These are phyloP conservation scores for Geosmithia morbida DNA, from an alignment of 2,329 filamentous ascomycete species.

Conservation along the genomic window DNA sequence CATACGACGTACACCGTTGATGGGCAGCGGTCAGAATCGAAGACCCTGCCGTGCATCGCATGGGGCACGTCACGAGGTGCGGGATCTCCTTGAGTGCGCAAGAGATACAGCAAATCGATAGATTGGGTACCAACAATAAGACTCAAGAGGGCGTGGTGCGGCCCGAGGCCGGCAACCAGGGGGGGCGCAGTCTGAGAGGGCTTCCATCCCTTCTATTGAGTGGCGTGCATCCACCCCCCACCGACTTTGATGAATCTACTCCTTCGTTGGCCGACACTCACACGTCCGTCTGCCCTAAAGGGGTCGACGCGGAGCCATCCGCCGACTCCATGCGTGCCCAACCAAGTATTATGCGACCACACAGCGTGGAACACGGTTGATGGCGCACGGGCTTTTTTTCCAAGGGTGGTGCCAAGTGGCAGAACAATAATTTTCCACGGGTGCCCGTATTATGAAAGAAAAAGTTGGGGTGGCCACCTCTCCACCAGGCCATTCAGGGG, in stretches of 20 bases:
- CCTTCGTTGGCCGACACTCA: neutral
- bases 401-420: conserved; percentile 1
- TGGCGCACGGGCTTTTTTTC: neutral
- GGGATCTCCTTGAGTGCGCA: too few relatives aligned
- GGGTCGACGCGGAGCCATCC: neutral
- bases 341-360: neutral
- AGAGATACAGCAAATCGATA: neutral
- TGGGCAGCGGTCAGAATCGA: neutral
- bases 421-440: neutral
- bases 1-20: neutral
- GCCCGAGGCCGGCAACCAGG: neutral
- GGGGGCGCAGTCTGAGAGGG: neutral
- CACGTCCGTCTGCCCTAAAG: neutral
- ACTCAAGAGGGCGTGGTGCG: neutral
- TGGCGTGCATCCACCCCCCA: neutral
- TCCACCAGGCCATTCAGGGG: neutral
- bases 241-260: neutral
- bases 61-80: neutral
- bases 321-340: neutral
- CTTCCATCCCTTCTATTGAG: neutral
- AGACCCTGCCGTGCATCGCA: neutral
- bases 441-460: neutral
- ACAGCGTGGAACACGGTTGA: conserved; percentile 1
- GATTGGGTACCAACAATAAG: conserved; percentile 1
- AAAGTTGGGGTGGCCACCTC: neutral